Evolutionary conservation across 2,329 filamentous ascomycete species (phyloP).

Genomic region (Penicillium polonicum): DNA sequence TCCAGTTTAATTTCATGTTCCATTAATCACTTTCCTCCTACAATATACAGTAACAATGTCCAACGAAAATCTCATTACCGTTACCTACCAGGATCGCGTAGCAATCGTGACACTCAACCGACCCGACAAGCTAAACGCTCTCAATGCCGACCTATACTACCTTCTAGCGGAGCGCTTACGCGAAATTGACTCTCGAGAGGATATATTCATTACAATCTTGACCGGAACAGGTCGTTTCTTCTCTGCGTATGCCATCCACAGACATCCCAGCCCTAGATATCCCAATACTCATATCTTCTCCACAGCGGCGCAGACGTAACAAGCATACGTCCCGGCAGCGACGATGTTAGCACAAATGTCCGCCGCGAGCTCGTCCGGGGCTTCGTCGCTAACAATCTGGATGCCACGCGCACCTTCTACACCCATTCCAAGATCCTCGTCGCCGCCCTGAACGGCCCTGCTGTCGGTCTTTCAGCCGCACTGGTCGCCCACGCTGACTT

Average conservation of each 20-base stretch:
- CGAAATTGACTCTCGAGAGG: conserved; percentile 73
- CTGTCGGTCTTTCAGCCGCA: conserved; percentile 82
- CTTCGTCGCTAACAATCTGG: conserved; percentile 84
- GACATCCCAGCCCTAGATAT: not conserved
- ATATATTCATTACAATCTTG: conserved; percentile 80
- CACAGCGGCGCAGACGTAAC: conserved; percentile 76
- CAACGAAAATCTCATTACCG: conserved; percentile 51
- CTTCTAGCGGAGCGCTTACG: conserved; percentile 69
- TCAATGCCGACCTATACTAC: conserved; percentile 72
- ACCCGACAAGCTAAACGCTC: conserved; percentile 81
- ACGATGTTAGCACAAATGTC: conserved; percentile 41
- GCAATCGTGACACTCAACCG: conserved; percentile 87
- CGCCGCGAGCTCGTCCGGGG: conserved; percentile 62
- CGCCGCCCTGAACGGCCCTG: conserved; percentile 87
- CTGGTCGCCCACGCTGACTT: conserved; percentile 84
- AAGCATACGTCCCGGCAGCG: conserved; percentile 47
- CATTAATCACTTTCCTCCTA: not conserved
- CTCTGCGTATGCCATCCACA: conserved; percentile 66
- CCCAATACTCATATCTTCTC: not conserved
- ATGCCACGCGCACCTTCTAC: conserved; percentile 87
- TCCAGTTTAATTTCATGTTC: not conserved
- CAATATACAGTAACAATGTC: conserved; percentile 21
- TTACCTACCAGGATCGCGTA: conserved; percentile 66
- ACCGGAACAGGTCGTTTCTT: conserved; percentile 80
- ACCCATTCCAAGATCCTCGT: conserved; percentile 92